Evolutionary conservation across 495 filamentous ascomycete genomes (phyloP).

Genomic region (Elaphomyces granulatus): DNA sequence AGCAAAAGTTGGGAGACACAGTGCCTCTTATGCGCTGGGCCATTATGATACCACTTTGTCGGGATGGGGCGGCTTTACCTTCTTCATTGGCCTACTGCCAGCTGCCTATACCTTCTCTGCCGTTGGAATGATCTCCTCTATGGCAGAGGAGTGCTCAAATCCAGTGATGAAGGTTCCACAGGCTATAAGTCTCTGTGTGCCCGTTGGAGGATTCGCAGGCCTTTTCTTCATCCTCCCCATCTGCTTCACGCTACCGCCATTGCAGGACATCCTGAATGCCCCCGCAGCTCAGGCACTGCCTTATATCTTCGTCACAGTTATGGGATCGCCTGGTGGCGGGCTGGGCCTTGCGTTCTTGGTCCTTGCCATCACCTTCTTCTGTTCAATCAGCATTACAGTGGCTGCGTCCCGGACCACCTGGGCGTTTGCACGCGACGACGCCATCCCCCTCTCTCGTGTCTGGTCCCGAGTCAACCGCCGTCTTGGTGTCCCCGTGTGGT

Average conservation of each 20-base stretch:
- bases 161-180: slow-evolving; percentile 32
- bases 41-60: slow-evolving; percentile 35
- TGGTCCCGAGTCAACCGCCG: slow-evolving; percentile 19
- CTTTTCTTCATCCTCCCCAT: slow-evolving; percentile 36
- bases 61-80: slow-evolving; percentile 33
- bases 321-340: slow-evolving; percentile 35
- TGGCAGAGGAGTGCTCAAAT: slow-evolving; percentile 35
- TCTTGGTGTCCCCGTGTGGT: slow-evolving; percentile 24
- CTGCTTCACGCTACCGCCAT: slow-evolving; percentile 30
- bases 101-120: slow-evolving; percentile 37
- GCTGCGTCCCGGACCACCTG: slow-evolving; percentile 45
- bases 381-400: slow-evolving; percentile 46
- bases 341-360: slow-evolving; percentile 33
- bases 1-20: slow-evolving; percentile 29
- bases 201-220: slow-evolving; percentile 28
- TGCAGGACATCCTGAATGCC: slow-evolving; percentile 26
- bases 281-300: slow-evolving; percentile 31
- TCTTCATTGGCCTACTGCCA: slow-evolving; percentile 39
- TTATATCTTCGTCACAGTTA: slow-evolving; percentile 33
- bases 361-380: slow-evolving; percentile 49
- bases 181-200: slow-evolving; percentile 30
- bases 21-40: slow-evolving; percentile 26
- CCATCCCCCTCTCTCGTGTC: slow-evolving; percentile 21
- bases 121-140: slow-evolving; percentile 37
- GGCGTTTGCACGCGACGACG: slow-evolving; percentile 45